phyloP scores from a whole-genome alignment of 1,284 basidiomycete species.

The Agaricales sp. region DNA sequence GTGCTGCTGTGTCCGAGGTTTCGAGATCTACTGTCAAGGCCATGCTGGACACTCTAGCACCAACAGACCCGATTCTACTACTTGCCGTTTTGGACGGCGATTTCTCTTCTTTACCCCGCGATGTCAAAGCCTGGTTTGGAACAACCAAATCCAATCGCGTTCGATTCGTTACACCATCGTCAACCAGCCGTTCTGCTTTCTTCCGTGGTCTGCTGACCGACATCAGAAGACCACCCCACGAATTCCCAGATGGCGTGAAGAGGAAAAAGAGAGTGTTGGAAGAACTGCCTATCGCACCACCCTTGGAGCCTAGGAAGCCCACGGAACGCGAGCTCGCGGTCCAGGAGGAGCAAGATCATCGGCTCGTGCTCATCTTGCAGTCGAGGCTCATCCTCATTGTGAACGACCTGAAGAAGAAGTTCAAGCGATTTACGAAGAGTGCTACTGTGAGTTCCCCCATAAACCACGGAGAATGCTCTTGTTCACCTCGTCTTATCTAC shows the following conservation, averaged over 20 bases:
- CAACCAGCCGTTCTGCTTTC: slow-evolving; percentile 62
- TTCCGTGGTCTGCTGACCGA: slow-evolving; percentile 68
- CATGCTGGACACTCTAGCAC: slow-evolving; percentile 83
- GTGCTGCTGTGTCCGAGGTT: slow-evolving; percentile 75
- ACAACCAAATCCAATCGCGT: slow-evolving; percentile 68
- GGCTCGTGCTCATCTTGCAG: slow-evolving; percentile 76
- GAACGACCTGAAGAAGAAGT: slow-evolving; percentile 86
- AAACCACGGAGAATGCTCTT: neutral
- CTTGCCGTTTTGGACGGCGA: slow-evolving; percentile 82
- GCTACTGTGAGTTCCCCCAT: slow-evolving; percentile 50
- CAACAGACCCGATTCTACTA: slow-evolving; percentile 88
- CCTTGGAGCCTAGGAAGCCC: slow-evolving; percentile 77
- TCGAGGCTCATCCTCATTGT: slow-evolving; percentile 83
- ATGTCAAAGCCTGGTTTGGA: slow-evolving; percentile 92
- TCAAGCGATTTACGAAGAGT: slow-evolving; percentile 81
- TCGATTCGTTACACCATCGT: slow-evolving; percentile 40
- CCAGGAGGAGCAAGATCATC: slow-evolving; percentile 77
- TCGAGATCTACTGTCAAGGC: slow-evolving; percentile 80
- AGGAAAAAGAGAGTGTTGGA: slow-evolving; percentile 81
- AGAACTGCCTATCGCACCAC: slow-evolving; percentile 81
- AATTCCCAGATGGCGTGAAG: slow-evolving; percentile 87
- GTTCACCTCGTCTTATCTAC: slow-evolving; percentile 1
- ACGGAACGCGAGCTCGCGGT: slow-evolving; percentile 77
- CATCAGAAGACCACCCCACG: slow-evolving; percentile 67
- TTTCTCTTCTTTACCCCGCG: slow-evolving; percentile 62